Conservation (phyloP, 2,329 filamentous ascomycete genomes). For the Nothophaeocryptopus gaeumannii region DNA sequence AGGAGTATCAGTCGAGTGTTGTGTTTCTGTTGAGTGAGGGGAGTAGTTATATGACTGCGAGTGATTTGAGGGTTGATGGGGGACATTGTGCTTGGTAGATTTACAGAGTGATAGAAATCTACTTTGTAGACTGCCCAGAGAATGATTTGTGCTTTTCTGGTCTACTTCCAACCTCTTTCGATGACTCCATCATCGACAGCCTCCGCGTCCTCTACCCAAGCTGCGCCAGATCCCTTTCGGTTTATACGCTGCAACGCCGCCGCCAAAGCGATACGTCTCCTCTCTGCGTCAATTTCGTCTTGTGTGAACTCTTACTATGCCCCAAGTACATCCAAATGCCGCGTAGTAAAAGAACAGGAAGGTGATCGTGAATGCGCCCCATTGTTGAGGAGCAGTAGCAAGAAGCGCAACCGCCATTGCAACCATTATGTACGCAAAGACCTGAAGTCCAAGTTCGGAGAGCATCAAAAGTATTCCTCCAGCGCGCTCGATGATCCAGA, state of each 20-base stretch:
- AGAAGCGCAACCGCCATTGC: slow-evolving; percentile 11
- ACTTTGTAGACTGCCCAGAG: too few relatives aligned
- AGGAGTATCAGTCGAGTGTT: slow-evolving; percentile 5
- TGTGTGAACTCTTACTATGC: slow-evolving; percentile 16
- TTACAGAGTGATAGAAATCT: background rate
- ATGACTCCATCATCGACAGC: background rate
- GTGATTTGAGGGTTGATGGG: slow-evolving; percentile 6
- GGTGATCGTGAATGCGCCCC: slow-evolving; percentile 17
- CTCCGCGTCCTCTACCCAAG: slow-evolving; percentile 4
- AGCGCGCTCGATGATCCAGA: slow-evolving; percentile 17
- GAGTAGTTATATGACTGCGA: slow-evolving; percentile 10
- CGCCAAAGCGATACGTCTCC: slow-evolving; percentile 20
- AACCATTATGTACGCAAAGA: slow-evolving; percentile 15
- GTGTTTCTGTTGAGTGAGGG: slow-evolving; percentile 8
- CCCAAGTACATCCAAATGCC: slow-evolving; percentile 13
- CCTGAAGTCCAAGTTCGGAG: slow-evolving; percentile 9
- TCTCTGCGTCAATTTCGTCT: slow-evolving; percentile 26
- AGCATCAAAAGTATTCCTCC: slow-evolving; percentile 15
- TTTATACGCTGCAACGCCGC: slow-evolving; percentile 1
- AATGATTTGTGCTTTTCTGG: too few relatives aligned
- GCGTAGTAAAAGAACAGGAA: slow-evolving; percentile 20
- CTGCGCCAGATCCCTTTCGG: background rate
- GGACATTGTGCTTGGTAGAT: slow-evolving; percentile 5
- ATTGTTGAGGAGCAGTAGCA: slow-evolving; percentile 12
- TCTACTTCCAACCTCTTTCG: background rate